Percentiles rank a stretch among this genome's conserved stretches.
Evolutionary conservation across 2,329 filamentous ascomycete species (phyloP).

Genomic region (Ophiostoma australiae): DNA sequence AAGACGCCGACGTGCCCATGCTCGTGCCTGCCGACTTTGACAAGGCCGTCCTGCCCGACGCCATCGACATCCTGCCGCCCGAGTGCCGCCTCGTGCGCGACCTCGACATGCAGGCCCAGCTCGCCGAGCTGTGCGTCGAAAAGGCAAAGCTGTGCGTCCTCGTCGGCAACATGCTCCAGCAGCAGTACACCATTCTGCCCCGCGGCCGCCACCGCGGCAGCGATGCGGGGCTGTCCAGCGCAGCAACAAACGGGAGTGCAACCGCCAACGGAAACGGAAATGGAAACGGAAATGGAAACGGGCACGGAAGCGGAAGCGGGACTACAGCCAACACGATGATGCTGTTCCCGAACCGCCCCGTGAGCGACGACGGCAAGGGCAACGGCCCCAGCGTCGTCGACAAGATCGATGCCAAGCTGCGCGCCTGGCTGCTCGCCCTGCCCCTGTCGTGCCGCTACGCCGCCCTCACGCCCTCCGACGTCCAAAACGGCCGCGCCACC

Average conservation of each 20-base stretch:
- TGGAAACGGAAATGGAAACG: not conserved
- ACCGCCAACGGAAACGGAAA: slow-evolving; percentile 11
- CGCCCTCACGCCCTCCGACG: slow-evolving; percentile 49
- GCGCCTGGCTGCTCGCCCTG: slow-evolving; percentile 69
- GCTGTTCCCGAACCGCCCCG: slow-evolving; percentile 81
- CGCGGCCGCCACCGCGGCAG: slow-evolving; percentile 64
- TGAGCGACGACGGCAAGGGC: slow-evolving; percentile 52
- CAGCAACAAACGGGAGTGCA: not conserved
- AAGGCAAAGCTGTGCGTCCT: slow-evolving; percentile 86
- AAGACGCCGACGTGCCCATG: slow-evolving; percentile 93
- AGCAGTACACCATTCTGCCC: slow-evolving; percentile 87
- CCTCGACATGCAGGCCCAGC: slow-evolving; percentile 64
- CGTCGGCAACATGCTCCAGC: slow-evolving; percentile 81
- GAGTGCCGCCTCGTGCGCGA: slow-evolving; percentile 70
- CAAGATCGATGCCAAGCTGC: slow-evolving; percentile 71
- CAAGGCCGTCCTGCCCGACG: slow-evolving; percentile 60
- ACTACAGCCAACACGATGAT: slow-evolving; percentile 69
- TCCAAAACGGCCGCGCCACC: slow-evolving; percentile 56
- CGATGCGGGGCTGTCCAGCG: not conserved
- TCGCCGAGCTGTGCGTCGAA: slow-evolving; percentile 84
- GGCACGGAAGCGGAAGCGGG: too few species aligned
- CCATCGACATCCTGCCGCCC: slow-evolving; percentile 61
- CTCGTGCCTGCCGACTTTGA: slow-evolving; percentile 81
- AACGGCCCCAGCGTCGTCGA: slow-evolving; percentile 63
- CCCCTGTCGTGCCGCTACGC: slow-evolving; percentile 67